Evolutionary conservation across 1,284 basidiomycete genomes (phyloP).

Genomic region (Microbotryum saponariae): DNA sequence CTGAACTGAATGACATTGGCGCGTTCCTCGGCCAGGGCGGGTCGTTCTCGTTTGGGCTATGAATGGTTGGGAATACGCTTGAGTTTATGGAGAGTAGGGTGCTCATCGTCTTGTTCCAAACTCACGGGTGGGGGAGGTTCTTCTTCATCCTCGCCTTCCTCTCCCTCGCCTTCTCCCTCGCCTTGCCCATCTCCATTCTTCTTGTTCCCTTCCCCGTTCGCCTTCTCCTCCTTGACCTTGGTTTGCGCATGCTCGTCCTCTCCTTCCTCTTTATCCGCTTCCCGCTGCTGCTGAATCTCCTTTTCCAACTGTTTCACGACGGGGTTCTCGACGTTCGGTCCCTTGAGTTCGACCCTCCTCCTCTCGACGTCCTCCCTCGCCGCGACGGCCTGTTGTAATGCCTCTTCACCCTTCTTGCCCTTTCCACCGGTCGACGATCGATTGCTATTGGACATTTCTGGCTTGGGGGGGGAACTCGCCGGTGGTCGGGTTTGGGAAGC

Average conservation of each 20-base stretch:
- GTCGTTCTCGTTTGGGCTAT: conserved; percentile 45
- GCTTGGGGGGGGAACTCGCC: no score
- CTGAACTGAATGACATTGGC: conserved; percentile 76
- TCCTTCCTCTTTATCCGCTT: background rate
- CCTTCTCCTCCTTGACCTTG: background rate
- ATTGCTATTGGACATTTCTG: no score
- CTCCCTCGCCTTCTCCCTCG: background rate
- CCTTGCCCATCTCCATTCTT: background rate
- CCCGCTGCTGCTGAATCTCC: background rate
- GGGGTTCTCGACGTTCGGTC: conserved; percentile 6
- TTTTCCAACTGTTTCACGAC: background rate
- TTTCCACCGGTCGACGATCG: conserved; percentile 16
- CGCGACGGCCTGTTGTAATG: conserved; percentile 29
- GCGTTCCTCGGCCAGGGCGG: conserved; percentile 72
- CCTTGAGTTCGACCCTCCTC: conserved; percentile 22
- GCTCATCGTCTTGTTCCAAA: background rate
- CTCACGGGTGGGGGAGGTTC: background rate
- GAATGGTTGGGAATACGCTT: background rate
- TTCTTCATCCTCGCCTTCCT: background rate
- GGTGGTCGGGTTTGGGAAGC: no score
- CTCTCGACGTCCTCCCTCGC: conserved; percentile 31
- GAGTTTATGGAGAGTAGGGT: background rate
- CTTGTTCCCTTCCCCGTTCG: background rate
- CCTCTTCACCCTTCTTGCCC: conserved; percentile 27
- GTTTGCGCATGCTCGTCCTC: background rate